Conservation (phyloP, 2,329 filamentous ascomycete species). For the Monilinia polystroma region DNA sequence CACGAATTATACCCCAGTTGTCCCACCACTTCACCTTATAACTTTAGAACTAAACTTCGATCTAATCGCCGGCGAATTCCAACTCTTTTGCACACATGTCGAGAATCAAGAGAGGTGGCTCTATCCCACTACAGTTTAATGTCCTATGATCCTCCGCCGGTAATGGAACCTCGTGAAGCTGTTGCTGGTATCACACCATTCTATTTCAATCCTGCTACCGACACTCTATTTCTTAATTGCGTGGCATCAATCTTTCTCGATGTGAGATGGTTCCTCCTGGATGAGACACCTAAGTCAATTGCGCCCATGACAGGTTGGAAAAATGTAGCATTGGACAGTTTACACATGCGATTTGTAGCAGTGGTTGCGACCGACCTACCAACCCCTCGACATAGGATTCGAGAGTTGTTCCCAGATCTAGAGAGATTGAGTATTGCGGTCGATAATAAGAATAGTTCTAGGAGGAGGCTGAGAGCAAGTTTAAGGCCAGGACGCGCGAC, state of each 20-base stretch:
- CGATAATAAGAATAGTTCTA: conserved; percentile 35
- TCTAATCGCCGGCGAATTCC: conserved; percentile 36
- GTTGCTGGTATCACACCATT: conserved; percentile 38
- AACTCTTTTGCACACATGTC: conserved; percentile 33
- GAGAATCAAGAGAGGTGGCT: conserved; percentile 35
- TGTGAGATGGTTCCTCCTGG: conserved; percentile 38
- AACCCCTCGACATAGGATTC: conserved; percentile 34
- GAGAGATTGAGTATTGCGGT: conserved; percentile 37
- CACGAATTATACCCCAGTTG: conserved; percentile 38
- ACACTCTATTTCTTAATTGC: conserved; percentile 37
- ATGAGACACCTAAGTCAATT: conserved; percentile 30
- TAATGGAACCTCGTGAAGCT: conserved; percentile 16
- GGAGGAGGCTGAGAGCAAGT: conserved; percentile 36
- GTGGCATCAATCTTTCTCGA: conserved; percentile 37
- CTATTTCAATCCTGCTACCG: conserved; percentile 35
- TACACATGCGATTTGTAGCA: conserved; percentile 37
- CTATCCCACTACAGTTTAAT: conserved; percentile 35
- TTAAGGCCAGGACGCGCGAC: conserved; percentile 39
- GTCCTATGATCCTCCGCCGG: conserved; percentile 31
- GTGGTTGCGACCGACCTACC: conserved; percentile 33
- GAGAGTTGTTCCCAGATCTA: conserved; percentile 35
- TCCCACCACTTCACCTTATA: conserved; percentile 33
- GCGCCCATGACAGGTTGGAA: conserved; percentile 38
- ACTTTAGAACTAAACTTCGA: conserved; percentile 39
- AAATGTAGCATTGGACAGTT: conserved; percentile 38